A percentile compares a stretch with the other conserved stretches of the same genome.
Evolutionary conservation across 495 filamentous ascomycete species (phyloP).

Genomic region (Amphirosellinia nigrospora): DNA sequence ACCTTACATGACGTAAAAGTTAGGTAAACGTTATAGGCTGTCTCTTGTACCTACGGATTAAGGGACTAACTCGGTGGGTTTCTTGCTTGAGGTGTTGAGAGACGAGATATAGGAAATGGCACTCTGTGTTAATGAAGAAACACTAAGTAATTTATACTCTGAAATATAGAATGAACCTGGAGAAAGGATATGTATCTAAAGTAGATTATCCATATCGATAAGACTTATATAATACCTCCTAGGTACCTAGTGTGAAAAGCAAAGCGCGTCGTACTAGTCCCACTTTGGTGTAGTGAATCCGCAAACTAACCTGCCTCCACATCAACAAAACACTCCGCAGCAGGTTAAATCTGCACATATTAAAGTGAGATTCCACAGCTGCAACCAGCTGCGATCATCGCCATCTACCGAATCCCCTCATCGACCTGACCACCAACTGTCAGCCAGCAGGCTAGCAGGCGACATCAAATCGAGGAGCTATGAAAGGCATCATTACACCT

Average conservation of each 20-base stretch:
- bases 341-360: neutral
- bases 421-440: slow-evolving; percentile 41
- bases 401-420: slow-evolving; percentile 33
- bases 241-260: no score
- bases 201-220: neutral
- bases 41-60: neutral
- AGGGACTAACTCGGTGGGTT: neutral
- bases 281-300: neutral
- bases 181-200: no score
- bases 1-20: neutral
- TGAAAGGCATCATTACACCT: slow-evolving; percentile 43
- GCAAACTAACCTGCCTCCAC: neutral
- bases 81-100: neutral
- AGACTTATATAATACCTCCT: no score
- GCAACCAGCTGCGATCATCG: slow-evolving; percentile 35
- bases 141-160: neutral
- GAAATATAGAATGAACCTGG: no score
- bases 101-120: no score
- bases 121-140: neutral
- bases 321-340: neutral
- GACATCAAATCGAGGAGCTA: slow-evolving; percentile 28
- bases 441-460: slow-evolving; percentile 41
- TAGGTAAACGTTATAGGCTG: neutral
- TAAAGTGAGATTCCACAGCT: slow-evolving; percentile 23
- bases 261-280: neutral